Base-by-base conservation (phyloP, 805 yeast genomes). In the Metschnikowia dekortorum region DNA sequence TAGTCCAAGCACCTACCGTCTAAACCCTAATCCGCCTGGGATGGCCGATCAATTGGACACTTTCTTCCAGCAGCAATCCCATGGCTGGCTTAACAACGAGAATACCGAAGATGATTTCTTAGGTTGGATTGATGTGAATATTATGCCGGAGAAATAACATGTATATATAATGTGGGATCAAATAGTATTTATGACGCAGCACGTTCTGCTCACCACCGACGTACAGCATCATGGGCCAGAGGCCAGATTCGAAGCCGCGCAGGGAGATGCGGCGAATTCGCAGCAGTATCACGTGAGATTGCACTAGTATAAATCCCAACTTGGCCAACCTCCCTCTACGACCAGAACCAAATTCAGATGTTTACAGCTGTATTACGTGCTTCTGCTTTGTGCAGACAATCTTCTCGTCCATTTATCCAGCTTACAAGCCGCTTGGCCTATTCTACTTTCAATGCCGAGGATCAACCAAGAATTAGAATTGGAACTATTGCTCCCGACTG, bases 71-170 rank as follows among this genome's bases (percentile, higher is more conserved):
- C 89, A 85, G 64, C 94, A 87, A 58, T 86, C 90, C 29, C 82
- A 84, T 33, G 91, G 89, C 31, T 89, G 96, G 96, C 78, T 84
- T 63, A 90, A 88, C 61, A 84, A 83, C 49, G 70, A 67, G 46
- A 61, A 67, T 49, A 72, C 70, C 32, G 88, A 83, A 47, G 97
- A 91, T 62, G 97, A 91, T 63, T 86, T 91, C 61, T 71, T 91
- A 43, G 97, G 97, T 10, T 91, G 96, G 96, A 87, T 91, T 73
- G 96, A 89, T 63, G 82, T 83, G 65, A 85, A 85, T 60, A 60
- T 64, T 60, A 50, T 57, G 8, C 54, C 48, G 16, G 60, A 56
- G 18, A 50, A 50, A 16, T 54, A 41, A 40, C 14, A n/a, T 47
- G 45, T 37, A 36, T 31, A 48, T 34, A 37, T 31, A 29, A 26